These are phyloP conservation scores for Aspergillus felis DNA, from an alignment of 2,329 filamentous ascomycete genomes.

Conservation along the genomic window DNA sequence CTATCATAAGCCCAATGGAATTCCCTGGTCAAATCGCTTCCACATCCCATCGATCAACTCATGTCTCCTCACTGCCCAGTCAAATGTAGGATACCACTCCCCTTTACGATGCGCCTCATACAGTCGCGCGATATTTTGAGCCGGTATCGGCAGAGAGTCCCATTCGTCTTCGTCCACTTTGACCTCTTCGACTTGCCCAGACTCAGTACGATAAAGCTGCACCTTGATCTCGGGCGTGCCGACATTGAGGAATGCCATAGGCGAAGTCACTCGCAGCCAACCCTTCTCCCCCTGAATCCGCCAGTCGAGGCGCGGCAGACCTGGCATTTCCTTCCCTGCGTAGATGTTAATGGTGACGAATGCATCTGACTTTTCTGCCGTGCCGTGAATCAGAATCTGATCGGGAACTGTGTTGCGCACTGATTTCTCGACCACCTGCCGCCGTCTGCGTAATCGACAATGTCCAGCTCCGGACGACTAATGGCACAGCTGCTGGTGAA, in stretches of 20 bases:
- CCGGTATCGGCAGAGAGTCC: slow-evolving; percentile 42
- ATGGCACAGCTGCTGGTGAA: slow-evolving; percentile 2
- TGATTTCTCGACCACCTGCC: neutral
- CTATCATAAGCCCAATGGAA: neutral
- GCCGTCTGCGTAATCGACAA: neutral
- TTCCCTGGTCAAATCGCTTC: slow-evolving; percentile 4
- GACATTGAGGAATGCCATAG: slow-evolving; percentile 26
- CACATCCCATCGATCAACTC: slow-evolving; percentile 41
- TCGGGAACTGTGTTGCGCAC: slow-evolving; percentile 5
- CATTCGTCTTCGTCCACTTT: slow-evolving; percentile 46
- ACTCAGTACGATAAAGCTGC: slow-evolving; percentile 50
- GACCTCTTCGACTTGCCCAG: slow-evolving; percentile 38
- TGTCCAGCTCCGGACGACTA: slow-evolving; percentile 2
- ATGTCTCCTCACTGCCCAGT: slow-evolving; percentile 46
- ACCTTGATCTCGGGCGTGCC: slow-evolving; percentile 43
- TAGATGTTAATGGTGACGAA: slow-evolving; percentile 46
- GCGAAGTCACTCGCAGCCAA: slow-evolving; percentile 38
- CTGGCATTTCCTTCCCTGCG: slow-evolving; percentile 36
- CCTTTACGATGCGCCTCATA: slow-evolving; percentile 54
- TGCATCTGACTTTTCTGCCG: slow-evolving; percentile 17
- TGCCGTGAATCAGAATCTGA: slow-evolving; percentile 2
- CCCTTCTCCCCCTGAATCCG: slow-evolving; percentile 33
- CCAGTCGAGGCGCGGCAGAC: slow-evolving; percentile 19
- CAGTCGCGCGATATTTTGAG: slow-evolving; percentile 50
- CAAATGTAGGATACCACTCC: slow-evolving; percentile 40